Evolutionary conservation across 1,284 basidiomycete species (phyloP).

Genomic region (Dichomitus squalens): DNA sequence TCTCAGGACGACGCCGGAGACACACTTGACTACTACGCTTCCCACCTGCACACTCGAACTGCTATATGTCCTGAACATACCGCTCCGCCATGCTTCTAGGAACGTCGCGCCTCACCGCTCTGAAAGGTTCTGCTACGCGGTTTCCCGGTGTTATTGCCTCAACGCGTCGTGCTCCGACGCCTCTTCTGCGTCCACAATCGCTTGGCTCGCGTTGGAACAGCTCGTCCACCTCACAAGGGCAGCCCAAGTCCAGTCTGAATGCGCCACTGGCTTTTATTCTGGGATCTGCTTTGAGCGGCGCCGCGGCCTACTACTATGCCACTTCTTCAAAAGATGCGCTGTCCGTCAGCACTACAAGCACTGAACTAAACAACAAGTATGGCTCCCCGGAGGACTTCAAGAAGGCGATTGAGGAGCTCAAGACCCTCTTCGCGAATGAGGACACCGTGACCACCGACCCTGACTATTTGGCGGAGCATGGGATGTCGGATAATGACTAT

Average conservation of each 20-base stretch:
- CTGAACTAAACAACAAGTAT: slow-evolving; percentile 33
- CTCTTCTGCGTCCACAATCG: neutral
- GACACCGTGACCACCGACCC: slow-evolving; percentile 55
- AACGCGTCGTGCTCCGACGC: neutral
- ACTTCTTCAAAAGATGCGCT: neutral
- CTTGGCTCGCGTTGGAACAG: neutral
- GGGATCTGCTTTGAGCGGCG: slow-evolving; percentile 17
- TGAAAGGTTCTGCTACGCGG: neutral
- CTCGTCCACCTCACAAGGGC: neutral
- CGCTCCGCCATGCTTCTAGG: neutral
- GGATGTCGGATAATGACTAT: slow-evolving; percentile 59
- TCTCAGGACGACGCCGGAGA: too few relatives aligned
- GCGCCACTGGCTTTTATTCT: slow-evolving; percentile 12
- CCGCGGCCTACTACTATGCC: slow-evolving; percentile 11
- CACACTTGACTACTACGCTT: too few relatives aligned
- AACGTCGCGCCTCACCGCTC: neutral
- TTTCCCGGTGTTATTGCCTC: neutral
- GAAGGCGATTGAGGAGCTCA: slow-evolving; percentile 52
- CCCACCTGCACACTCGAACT: neutral
- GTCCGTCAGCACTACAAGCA: neutral
- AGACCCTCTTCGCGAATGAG: slow-evolving; percentile 37
- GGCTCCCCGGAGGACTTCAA: slow-evolving; percentile 55
- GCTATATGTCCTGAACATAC: neutral
- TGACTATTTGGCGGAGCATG: slow-evolving; percentile 57
- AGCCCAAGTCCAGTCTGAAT: neutral